Evolutionary conservation across 148 eudicot species (phyloP), one percentile per base, ranked within the genome.

Genomic region (Drosera capensis): DNA sequence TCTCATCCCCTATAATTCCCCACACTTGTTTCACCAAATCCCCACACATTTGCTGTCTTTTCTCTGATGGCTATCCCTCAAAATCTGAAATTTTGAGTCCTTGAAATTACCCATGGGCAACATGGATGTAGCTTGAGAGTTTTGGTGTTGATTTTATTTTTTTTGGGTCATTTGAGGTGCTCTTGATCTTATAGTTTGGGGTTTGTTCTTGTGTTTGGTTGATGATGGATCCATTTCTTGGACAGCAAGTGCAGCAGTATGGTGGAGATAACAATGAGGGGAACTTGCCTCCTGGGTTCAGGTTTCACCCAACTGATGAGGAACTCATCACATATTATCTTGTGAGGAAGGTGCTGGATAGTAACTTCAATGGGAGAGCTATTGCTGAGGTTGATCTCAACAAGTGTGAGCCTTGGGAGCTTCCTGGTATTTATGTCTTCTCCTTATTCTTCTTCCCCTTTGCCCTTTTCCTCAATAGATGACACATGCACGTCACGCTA

Each of bases 401-500:
- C 87, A 88, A 88, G 51, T 80, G 73, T 42, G 97, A 88, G 59
- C 97, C 97, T 14, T 88, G 97, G 97, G 79, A 88, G 20, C 94
- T 88, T 18, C 96, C 96, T 56, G 83, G 96, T 88, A 62, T 9
- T 4, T 11, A 14, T 0, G 36, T 20, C 0, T 37, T n/a, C 13
- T 14, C 25, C 15, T 19, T 2, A 45, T 16, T 5, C 5, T 12
- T 16, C 6, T 12, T 34, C 19, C 17, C 14, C 34, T 21, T n/a
- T 16, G 7, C 12, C 30, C 18, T 19, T 20, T n/a, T n/a, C n/a
- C n/a, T n/a, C n/a, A n/a, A n/a, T n/a, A n/a, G n/a, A n/a, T n/a
- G n/a, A n/a, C n/a, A 12, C 14, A 9, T 19, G 17, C 4, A 18
- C 18, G 2, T 23, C 2, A 11, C 16, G 5, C 20, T 22, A 3